Evolutionary conservation across 2,329 filamentous ascomycete species (phyloP), one percentile per base, ranked within the genome.

Genomic region (Diaporthe capsici): DNA sequence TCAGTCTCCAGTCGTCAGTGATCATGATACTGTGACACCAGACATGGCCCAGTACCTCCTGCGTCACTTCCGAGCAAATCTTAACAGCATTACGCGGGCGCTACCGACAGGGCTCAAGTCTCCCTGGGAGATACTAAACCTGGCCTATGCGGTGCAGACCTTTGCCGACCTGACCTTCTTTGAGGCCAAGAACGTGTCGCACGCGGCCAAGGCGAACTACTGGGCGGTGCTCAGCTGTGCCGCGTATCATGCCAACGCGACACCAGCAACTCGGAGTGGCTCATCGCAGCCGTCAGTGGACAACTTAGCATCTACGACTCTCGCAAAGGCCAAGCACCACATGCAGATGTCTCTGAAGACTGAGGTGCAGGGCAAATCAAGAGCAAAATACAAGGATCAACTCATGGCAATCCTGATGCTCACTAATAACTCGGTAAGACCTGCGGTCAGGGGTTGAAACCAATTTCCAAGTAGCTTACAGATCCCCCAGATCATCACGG

Each of bases 321-420:
- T 65, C 8, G 8, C 7, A 20, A 65, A 65, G 5, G 60, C 60
- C 39, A 65, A 65, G 12, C 25, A 44, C 60, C 60, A 65, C 39
- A 65, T 65, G 60, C 60, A 65, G 25, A 65, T 47, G 60, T 65
- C 60, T 2, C 39, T 65, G 8, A 65, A n/a, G 25, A 31, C 60
- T 13, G 60, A 65, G 10, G 60, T 65, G 0, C 25, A 31, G 25
- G 60, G 42, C 3, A 65, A 65, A 3, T 31, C 60, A 22, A 65
- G 42, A 65, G 60, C 60, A 47, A 65, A 65, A 47, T 65, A 65
- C 39, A 65, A 65, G 60, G 60, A 65, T 34, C 60, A 65, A 12
- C 60, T 65, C 3, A 65, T 65, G 60, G 60, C 42, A 8, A 65
- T 65, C 15, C 39, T 65, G 17, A 65, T 65, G 60, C 60, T 65